These are phyloP conservation scores for Phytophthora sojae DNA, from an alignment of 352 stramenopile species.

Conservation along the genomic window DNA sequence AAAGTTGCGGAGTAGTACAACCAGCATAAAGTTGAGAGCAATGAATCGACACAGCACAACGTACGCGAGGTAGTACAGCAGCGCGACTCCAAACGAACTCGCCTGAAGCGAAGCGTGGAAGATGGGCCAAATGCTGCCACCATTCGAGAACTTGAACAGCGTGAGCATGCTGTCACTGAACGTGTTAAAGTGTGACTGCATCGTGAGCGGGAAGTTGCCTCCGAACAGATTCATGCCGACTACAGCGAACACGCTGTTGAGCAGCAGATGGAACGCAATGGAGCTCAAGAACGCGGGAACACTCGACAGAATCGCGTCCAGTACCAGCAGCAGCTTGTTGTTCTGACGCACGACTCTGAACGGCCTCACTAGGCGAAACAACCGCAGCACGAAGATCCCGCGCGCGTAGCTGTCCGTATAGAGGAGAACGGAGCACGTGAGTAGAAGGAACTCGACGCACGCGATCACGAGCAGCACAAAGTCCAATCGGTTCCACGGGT, in stretches of 20 bases:
- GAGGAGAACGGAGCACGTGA: constrained; percentile 60
- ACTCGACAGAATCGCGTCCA: constrained; percentile 75
- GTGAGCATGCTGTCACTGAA: constrained; percentile 87
- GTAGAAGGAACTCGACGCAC: constrained; percentile 71
- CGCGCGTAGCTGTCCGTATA: constrained; percentile 76
- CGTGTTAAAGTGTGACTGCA: constrained; percentile 84
- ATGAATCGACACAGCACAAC: constrained; percentile 76
- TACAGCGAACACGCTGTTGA: constrained; percentile 85
- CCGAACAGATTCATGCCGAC: constrained; percentile 87
- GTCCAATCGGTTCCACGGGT: constrained; percentile 85
- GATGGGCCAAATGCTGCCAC: constrained; percentile 83
- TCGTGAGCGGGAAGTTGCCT: constrained; percentile 72
- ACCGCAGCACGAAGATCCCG: constrained; percentile 79
- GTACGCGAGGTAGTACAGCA: constrained; percentile 80
- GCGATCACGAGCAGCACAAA: constrained; percentile 73
- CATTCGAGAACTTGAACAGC: constrained; percentile 88
- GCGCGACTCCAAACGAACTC: constrained; percentile 58
- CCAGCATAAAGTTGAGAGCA: constrained; percentile 87
- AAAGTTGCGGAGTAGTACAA: constrained; percentile 86
- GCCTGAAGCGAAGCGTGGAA: constrained; percentile 77
- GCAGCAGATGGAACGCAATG: constrained; percentile 61
- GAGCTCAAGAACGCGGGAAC: constrained; percentile 76
- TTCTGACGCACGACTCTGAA: constrained; percentile 82
- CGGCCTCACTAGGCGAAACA: constrained; percentile 81
- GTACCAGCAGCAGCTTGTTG: constrained; percentile 74